A percentile compares a stretch with the other conserved stretches of the same genome.
Conservation (phyloP, 2,329 filamentous ascomycete species). For the Clarireedia hainanense region DNA sequence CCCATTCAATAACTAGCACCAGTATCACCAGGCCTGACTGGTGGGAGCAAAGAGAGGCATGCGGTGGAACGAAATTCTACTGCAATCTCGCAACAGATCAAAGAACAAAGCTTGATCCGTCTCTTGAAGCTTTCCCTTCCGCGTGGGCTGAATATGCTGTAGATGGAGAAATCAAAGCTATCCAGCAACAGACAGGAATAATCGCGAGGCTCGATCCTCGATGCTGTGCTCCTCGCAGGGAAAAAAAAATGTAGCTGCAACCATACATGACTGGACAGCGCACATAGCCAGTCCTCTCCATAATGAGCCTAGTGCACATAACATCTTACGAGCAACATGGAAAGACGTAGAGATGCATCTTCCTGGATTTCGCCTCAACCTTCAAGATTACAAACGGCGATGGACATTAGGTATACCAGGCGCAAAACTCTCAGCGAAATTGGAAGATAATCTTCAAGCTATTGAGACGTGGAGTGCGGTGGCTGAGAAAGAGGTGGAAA, state of each 20-base stretch:
- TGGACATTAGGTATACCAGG: not conserved
- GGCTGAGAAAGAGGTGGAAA: slow-evolving; percentile 1
- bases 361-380: not conserved
- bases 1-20: not conserved
- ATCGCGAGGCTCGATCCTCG: slow-evolving; percentile 5
- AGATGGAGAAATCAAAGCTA: not conserved
- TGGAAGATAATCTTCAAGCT: slow-evolving; percentile 3
- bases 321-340: slow-evolving; percentile 1
- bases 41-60: slow-evolving; percentile 7
- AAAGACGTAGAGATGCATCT: slow-evolving; percentile 8
- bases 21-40: not conserved
- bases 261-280: slow-evolving; percentile 5
- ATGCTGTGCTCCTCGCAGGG: not conserved
- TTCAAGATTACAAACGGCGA: not conserved
- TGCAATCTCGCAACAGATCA: slow-evolving; percentile 4
- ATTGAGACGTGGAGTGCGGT: slow-evolving; percentile 3
- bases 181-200: slow-evolving; percentile 5
- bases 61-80: slow-evolving; percentile 4
- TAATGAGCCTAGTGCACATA: not conserved
- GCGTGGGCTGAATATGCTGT: not conserved
- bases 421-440: not conserved
- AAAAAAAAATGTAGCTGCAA: not conserved
- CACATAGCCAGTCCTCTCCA: slow-evolving; percentile 2
- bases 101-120: slow-evolving; percentile 4
- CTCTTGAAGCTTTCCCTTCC: not conserved